These are phyloP conservation scores for Cutaneotrichosporon cyanovorans DNA, from an alignment of 1,284 basidiomycete species.

Conservation along the genomic window DNA sequence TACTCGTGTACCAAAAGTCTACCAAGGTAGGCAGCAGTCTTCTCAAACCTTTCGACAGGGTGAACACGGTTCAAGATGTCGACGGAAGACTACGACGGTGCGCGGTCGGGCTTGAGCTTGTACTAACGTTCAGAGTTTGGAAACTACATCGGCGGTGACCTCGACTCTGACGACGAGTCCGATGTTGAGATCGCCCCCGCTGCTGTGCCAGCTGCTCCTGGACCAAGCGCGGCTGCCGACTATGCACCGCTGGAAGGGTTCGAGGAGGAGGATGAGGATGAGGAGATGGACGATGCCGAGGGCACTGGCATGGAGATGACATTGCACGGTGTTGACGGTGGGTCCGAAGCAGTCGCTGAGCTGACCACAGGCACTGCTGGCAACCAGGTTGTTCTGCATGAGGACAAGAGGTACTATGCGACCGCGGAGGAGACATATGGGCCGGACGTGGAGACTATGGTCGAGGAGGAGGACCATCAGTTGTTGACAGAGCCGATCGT, in stretches of 20 bases:
- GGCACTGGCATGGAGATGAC: constrained; percentile 38
- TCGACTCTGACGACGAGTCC: constrained; percentile 75
- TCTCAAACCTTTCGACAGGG: no score
- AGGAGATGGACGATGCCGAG: constrained; percentile 35
- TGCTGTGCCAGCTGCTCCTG: constrained; percentile 25
- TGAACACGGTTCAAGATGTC: constrained; percentile 26
- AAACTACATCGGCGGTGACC: constrained; percentile 89
- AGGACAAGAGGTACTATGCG: constrained; percentile 98
- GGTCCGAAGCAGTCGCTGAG: constrained; percentile 6
- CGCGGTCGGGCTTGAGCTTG: background rate
- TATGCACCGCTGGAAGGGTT: constrained; percentile 46
- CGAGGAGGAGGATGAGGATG: constrained; percentile 41
- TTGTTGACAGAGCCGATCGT: constrained; percentile 91
- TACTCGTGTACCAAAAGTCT: no score
- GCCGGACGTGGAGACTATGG: constrained; percentile 86
- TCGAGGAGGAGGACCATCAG: constrained; percentile 97
- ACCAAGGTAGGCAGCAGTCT: no score
- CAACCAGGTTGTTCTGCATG: constrained; percentile 86
- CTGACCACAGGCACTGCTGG: constrained; percentile 31
- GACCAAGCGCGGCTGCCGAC: constrained; percentile 20
- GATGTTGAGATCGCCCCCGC: constrained; percentile 29
- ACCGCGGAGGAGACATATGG: constrained; percentile 89
- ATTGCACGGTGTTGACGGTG: constrained; percentile 40
- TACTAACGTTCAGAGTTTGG: constrained; percentile 55
- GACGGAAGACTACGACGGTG: constrained; percentile 47